These are phyloP conservation scores for Pseudocercospora cruenta DNA, from an alignment of 2,329 filamentous ascomycete genomes.

Conservation along the genomic window DNA sequence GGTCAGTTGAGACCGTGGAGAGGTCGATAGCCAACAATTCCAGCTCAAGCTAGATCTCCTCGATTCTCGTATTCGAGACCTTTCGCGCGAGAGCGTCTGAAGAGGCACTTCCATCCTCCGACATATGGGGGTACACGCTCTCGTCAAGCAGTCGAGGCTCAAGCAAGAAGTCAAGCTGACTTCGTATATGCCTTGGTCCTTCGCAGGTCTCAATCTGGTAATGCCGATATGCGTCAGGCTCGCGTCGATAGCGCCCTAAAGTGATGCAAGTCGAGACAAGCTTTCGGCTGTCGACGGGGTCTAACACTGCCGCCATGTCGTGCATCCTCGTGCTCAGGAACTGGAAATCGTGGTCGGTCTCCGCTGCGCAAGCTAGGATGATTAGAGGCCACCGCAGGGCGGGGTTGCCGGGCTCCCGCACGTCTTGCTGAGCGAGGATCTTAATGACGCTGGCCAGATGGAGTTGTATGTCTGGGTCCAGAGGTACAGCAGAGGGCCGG, in stretches of 20 bases:
- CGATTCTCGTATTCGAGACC: background rate
- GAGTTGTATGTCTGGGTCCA: background rate
- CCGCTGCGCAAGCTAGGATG: slow-evolving; percentile 21
- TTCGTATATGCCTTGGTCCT: background rate
- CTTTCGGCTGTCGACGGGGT: slow-evolving; percentile 21
- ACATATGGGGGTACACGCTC: background rate
- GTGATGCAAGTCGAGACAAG: slow-evolving; percentile 10
- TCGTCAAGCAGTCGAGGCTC: slow-evolving; percentile 12
- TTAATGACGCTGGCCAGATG: slow-evolving; percentile 11
- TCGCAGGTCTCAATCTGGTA: background rate
- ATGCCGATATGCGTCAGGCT: background rate
- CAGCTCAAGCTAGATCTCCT: background rate
- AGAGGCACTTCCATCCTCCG: background rate
- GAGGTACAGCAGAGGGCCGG: background rate
- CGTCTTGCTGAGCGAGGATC: slow-evolving; percentile 12
- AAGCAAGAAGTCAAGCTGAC: slow-evolving; percentile 20
- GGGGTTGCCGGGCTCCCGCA: slow-evolving; percentile 20
- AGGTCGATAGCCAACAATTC: too few species aligned
- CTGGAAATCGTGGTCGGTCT: slow-evolving; percentile 14
- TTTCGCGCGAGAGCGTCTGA: background rate
- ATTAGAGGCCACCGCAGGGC: slow-evolving; percentile 26
- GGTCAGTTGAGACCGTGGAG: background rate
- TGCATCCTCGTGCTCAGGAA: slow-evolving; percentile 15
- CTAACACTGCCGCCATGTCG: slow-evolving; percentile 16
- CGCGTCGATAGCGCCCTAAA: background rate